These are phyloP conservation scores for Scutellaria minor DNA, from an alignment of 257 asterid genomes.

Conservation along the genomic window DNA sequence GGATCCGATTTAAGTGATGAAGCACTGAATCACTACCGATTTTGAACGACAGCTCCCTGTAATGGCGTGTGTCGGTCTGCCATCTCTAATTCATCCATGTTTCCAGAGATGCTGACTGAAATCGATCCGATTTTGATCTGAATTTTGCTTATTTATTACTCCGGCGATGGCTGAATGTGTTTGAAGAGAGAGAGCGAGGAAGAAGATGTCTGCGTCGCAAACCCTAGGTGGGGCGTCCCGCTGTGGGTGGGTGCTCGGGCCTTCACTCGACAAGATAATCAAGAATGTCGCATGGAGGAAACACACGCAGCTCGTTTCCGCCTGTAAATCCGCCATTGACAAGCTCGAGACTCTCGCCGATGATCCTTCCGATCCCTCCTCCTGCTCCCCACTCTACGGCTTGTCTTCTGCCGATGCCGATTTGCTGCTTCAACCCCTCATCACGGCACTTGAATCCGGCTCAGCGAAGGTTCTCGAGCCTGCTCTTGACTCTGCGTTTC, in stretches of 20 bases:
- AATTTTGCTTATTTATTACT: too few species aligned
- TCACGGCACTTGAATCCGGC: constrained; percentile 77
- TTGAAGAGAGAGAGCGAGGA: constrained; percentile 27
- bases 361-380: constrained; percentile 69
- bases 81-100: too few species aligned
- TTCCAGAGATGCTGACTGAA: too few species aligned
- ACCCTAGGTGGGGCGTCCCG: constrained; percentile 94
- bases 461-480: constrained; percentile 94
- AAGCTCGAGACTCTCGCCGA: constrained; percentile 79
- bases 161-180: constrained; percentile 10
- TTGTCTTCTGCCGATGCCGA: constrained; percentile 70
- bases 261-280: constrained; percentile 91
- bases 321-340: constrained; percentile 91
- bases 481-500: constrained; percentile 82
- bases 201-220: constrained; percentile 56
- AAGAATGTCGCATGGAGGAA: constrained; percentile 98
- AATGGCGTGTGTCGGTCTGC: too few species aligned
- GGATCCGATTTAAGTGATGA: too few species aligned
- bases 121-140: too few species aligned
- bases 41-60: too few species aligned
- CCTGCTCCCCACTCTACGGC: constrained; percentile 90
- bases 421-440: constrained; percentile 69
- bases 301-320: constrained; percentile 86
- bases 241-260: constrained; percentile 95
- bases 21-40: too few species aligned